Base-by-base conservation (phyloP, 1,139 yeast genomes). In the Zygoascus meyerae region DNA sequence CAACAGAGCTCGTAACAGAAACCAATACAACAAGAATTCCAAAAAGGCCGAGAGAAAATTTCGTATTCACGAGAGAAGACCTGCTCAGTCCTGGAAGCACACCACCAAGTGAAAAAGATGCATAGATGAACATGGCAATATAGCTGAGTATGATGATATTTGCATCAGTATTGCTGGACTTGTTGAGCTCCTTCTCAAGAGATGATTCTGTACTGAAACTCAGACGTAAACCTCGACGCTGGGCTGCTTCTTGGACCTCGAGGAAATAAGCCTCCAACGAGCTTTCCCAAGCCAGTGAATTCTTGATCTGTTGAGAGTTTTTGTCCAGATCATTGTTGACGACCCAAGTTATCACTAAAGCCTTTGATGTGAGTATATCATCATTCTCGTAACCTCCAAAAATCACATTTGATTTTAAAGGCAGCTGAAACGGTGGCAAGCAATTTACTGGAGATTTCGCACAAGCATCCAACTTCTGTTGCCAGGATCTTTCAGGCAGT, bases 391-490 rank as follows among this genome's bases (percentile, higher is more conserved):
- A 67, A 1, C 79, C 81, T 15, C 87, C 87, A 63, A 92, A 86
- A 7, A 92, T 63, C 28, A 86, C 56, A 44, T 82, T 78, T 35
- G 81, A 78, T 53, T 82, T 83, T 53, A 92, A 69, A 0, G 97
- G 97, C 62, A 89, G 97, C 60, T 87, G 95, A 66, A 90, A 92
- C 0, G 82, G 68, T 0, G 98, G 97, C 38, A 92, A 69, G 61
- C 98, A 92, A 53, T 79, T 83, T 1, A 92, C 97, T 0, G 97
- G 97, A 1, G 89, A 78, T 12, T 74, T 70, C 0, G 95, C 74
- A 62, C 98, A 92, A 2, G 66, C 61, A 46, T 68, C 61, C 11
- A 90, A 61, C 49, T 75, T 70, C 1, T 61, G 57, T 36, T 67
- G 60, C 95, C 95, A 90, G 7, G 65, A 63, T 0, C 57, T 47